Conservation (phyloP, 2,329 filamentous ascomycete species). For the Eurotiales sp. region DNA sequence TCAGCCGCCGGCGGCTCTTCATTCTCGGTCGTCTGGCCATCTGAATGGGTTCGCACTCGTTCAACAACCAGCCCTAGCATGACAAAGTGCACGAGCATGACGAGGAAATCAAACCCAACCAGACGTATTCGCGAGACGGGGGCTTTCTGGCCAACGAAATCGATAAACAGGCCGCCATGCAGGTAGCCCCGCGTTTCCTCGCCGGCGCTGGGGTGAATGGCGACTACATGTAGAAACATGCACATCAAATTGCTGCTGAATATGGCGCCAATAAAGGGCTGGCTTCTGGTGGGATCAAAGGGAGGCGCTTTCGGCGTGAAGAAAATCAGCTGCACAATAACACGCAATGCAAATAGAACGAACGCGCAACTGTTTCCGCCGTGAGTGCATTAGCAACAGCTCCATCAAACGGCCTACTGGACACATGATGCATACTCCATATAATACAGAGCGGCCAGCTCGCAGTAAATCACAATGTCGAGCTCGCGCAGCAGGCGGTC, state of each 20-base stretch:
- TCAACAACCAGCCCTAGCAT: slow-evolving; percentile 55
- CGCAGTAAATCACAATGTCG: slow-evolving; percentile 58
- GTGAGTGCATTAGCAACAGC: background rate
- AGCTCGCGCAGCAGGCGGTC: slow-evolving; percentile 55
- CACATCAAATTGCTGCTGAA: slow-evolving; percentile 54
- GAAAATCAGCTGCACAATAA: slow-evolving; percentile 54
- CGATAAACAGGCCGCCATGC: slow-evolving; percentile 60
- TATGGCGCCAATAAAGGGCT: slow-evolving; percentile 53
- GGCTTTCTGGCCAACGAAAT: slow-evolving; percentile 61
- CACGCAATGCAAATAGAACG: slow-evolving; percentile 53
- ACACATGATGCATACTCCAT: slow-evolving; percentile 51
- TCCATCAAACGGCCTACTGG: background rate
- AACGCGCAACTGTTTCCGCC: slow-evolving; percentile 51
- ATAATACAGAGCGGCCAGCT: slow-evolving; percentile 60
- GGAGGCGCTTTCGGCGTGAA: slow-evolving; percentile 57
- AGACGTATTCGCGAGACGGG: slow-evolving; percentile 54
- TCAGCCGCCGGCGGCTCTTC: slow-evolving; percentile 18
- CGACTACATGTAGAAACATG: slow-evolving; percentile 55
- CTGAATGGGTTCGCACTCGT: slow-evolving; percentile 44
- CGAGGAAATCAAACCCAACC: slow-evolving; percentile 50
- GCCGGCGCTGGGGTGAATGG: slow-evolving; percentile 48
- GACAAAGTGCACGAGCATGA: slow-evolving; percentile 54
- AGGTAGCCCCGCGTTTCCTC: slow-evolving; percentile 54
- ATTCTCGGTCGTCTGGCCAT: slow-evolving; percentile 12
- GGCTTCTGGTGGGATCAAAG: slow-evolving; percentile 48